Evolutionary conservation across 495 filamentous ascomycete genomes (phyloP).

Genomic region (Lophiostoma macrostomum): DNA sequence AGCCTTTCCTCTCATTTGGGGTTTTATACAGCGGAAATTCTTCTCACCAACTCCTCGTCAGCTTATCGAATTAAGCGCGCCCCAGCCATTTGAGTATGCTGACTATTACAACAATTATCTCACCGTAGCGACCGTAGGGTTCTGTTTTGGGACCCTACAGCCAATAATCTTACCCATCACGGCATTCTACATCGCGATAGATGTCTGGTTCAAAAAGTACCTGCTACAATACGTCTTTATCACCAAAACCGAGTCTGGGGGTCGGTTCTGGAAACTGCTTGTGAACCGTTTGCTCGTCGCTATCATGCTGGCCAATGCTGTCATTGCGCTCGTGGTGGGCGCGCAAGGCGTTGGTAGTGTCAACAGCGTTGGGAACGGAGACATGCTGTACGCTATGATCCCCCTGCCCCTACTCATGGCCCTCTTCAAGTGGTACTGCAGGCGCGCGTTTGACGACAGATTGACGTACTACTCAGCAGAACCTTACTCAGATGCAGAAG

Average conservation of each 20-base stretch:
- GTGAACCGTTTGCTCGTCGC: conserved; percentile 89
- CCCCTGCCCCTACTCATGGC: conserved; percentile 78
- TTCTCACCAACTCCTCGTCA: conserved; percentile 75
- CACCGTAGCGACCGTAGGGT: conserved; percentile 81
- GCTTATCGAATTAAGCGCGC: conserved; percentile 87
- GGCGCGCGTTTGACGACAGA: conserved; percentile 66
- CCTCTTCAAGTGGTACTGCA: conserved; percentile 82
- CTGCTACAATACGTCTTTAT: conserved; percentile 87
- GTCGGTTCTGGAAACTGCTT: conserved; percentile 80
- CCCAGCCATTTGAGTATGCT: conserved; percentile 86
- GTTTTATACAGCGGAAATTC: conserved; percentile 42
- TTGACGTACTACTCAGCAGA: conserved; percentile 67
- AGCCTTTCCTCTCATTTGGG: conserved; percentile 69
- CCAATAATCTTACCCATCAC: conserved; percentile 83
- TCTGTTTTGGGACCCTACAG: conserved; percentile 81
- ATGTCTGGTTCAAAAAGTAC: conserved; percentile 90
- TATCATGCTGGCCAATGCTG: conserved; percentile 69
- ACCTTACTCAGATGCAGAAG: conserved; percentile 52
- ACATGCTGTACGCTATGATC: conserved; percentile 62
- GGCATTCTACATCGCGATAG: conserved; percentile 85
- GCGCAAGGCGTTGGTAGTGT: conserved; percentile 43
- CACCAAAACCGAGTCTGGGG: conserved; percentile 91
- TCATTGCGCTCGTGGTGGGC: conserved; percentile 62
- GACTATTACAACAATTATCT: conserved; percentile 95
- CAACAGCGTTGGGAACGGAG: conserved; percentile 33